These are phyloP conservation scores for Colletotrichum paranaense DNA, from an alignment of 2,329 filamentous ascomycete species.

Conservation along the genomic window DNA sequence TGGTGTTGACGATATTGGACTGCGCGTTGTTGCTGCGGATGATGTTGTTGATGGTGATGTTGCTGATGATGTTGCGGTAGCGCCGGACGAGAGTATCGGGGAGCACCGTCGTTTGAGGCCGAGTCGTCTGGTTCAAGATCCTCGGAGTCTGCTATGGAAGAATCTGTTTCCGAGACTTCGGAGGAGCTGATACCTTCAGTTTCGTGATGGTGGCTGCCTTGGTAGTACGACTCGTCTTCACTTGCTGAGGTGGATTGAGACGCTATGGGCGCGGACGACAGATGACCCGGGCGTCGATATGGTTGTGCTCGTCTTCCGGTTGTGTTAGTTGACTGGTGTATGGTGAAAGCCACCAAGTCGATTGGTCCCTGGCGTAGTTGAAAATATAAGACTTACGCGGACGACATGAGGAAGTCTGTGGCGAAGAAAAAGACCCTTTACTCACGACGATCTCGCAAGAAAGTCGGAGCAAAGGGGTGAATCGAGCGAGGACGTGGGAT, in stretches of 20 bases:
- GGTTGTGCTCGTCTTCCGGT: slow-evolving; percentile 14
- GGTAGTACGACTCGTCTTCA: slow-evolving; percentile 51
- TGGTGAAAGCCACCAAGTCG: slow-evolving; percentile 35
- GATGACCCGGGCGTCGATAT: slow-evolving; percentile 38
- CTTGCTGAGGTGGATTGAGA: slow-evolving; percentile 49
- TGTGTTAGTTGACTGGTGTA: slow-evolving; percentile 37
- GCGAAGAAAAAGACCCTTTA: slow-evolving; percentile 51
- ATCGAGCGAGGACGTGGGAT: slow-evolving; percentile 35
- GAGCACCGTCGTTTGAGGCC: slow-evolving; percentile 59
- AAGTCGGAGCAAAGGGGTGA: slow-evolving; percentile 57
- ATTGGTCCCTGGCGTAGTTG: slow-evolving; percentile 32
- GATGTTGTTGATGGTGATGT: not conserved
- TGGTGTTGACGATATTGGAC: not conserved
- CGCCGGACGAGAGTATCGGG: slow-evolving; percentile 36
- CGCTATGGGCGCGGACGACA: slow-evolving; percentile 36
- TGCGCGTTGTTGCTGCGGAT: slow-evolving; percentile 2
- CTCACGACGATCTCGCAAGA: slow-evolving; percentile 59
- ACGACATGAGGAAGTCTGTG: slow-evolving; percentile 50
- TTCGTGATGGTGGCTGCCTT: slow-evolving; percentile 36
- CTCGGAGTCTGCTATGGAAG: slow-evolving; percentile 52
- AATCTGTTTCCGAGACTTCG: slow-evolving; percentile 43
- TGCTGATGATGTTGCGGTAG: not conserved
- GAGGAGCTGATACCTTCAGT: slow-evolving; percentile 46
- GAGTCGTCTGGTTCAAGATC: slow-evolving; percentile 65
- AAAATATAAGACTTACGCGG: slow-evolving; percentile 47